These are phyloP conservation scores for Cladosporium halotolerans DNA, from an alignment of 2,329 filamentous ascomycete genomes.

Conservation along the genomic window DNA sequence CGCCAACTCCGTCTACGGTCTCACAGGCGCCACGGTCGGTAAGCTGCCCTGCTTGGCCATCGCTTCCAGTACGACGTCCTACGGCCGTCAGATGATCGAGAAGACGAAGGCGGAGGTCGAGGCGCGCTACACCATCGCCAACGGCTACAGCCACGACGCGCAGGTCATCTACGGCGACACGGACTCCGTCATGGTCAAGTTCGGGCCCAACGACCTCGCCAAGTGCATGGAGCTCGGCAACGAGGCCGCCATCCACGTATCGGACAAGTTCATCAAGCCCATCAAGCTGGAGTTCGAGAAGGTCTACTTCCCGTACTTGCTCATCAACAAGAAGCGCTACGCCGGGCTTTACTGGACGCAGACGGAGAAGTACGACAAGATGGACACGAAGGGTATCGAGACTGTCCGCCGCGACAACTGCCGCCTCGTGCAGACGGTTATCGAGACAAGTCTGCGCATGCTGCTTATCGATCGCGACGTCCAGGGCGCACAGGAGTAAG, in stretches of 20 bases:
- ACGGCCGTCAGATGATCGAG: slow-evolving; percentile 98
- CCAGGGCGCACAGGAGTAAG: slow-evolving; percentile 86
- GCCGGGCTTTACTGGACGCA: slow-evolving; percentile 97
- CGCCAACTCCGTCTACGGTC: slow-evolving; percentile 94
- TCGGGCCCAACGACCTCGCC: slow-evolving; percentile 77
- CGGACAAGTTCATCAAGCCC: slow-evolving; percentile 85
- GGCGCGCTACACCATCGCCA: slow-evolving; percentile 78
- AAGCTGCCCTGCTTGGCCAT: slow-evolving; percentile 93
- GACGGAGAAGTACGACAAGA: slow-evolving; percentile 93
- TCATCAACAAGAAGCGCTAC: slow-evolving; percentile 99
- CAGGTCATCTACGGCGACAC: slow-evolving; percentile 98
- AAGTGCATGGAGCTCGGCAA: slow-evolving; percentile 94
- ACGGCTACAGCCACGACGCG: slow-evolving; percentile 90
- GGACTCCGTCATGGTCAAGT: slow-evolving; percentile 99
- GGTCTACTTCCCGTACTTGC: slow-evolving; percentile 93
- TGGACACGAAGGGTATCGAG: slow-evolving; percentile 99
- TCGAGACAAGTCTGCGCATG: slow-evolving; percentile 93
- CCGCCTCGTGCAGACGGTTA: slow-evolving; percentile 88
- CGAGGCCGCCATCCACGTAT: slow-evolving; percentile 83
- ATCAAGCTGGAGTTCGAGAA: slow-evolving; percentile 99
- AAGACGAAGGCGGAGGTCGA: slow-evolving; percentile 96
- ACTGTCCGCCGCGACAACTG: slow-evolving; percentile 97
- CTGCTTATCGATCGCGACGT: slow-evolving; percentile 91
- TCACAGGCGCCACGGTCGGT: slow-evolving; percentile 92
- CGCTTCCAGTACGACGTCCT: slow-evolving; percentile 93